Base-by-base conservation (phyloP, 345 rosid species). In the Lumnitzera racemosa region DNA sequence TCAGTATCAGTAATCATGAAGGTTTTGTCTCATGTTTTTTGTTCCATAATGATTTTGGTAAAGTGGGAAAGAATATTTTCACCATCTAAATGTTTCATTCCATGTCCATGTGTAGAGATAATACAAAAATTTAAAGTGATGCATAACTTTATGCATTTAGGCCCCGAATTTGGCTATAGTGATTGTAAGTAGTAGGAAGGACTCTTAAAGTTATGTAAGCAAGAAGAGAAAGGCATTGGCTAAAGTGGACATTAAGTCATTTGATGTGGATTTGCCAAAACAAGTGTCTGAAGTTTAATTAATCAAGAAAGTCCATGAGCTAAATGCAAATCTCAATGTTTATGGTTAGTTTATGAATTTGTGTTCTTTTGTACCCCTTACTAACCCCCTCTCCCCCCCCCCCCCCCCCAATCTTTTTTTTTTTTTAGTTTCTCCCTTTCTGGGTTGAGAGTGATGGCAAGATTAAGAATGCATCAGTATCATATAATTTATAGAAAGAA, bases 191-290 rank as follows among this genome's bases (percentile, higher is more conserved):
- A 41, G 16, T 62, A 78, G 96, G 62, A 89, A 85, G 69, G 98
- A 92, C 69, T 87, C 96, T 51, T 87, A 82, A 67, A 92, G 90
- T 65, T 92, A 89, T 72, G 98, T 92, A 55, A 80, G 58, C 47
- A 92, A 81, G 89, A 92, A 92, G 78, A 83, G 98, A 70, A 89
- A 87, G 67, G 89, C 94, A 0, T 92, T 96, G 67, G 86, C 88
- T 23, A 96, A 92, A 83, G 96, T 87, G 62, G 98, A 96, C 60
- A 85, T 87, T 25, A 83, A 78, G 72, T 92, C 96, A 36, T 71
- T 87, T 57, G 89, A 81, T 70, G 64, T 85, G 15, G 85, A 88
- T 61, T 77, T 89, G 58, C 91, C 94, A 0, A 96, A 89, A 76
- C 89, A 89, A 55, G 85, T 81, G 20, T 75, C 80, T 20, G 85